These are phyloP conservation scores for Haberlea rhodopensis DNA, from an alignment of 257 asterid genomes.

Conservation along the genomic window DNA sequence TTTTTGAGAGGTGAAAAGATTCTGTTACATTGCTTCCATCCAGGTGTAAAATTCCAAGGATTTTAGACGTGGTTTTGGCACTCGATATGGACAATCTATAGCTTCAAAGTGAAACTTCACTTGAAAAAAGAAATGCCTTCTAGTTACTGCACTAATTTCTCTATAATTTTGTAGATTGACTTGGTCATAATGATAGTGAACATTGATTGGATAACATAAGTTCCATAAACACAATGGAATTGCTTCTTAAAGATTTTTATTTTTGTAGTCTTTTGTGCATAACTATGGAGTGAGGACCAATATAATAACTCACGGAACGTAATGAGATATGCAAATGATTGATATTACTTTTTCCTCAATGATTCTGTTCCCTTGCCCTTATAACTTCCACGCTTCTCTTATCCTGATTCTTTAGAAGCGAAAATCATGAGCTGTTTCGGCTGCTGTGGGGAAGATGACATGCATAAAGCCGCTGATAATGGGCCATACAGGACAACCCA, in stretches of 20 bases:
- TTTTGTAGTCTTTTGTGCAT: neutral
- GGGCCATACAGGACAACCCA: conserved; percentile 49
- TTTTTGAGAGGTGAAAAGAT: neutral
- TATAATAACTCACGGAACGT: neutral
- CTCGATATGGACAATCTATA: conserved; percentile 8
- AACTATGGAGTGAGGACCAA: neutral
- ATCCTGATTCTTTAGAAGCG: neutral
- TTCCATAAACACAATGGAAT: neutral
- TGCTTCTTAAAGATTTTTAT: conserved; percentile 1
- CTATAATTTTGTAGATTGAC: conserved; percentile 1
- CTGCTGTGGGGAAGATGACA: conserved; percentile 61
- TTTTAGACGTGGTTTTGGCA: conserved; percentile 1
- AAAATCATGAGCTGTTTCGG: conserved; percentile 61
- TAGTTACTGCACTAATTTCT: neutral
- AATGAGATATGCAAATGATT: conserved; percentile 11
- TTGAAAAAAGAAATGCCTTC: conserved; percentile 17
- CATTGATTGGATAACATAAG: neutral
- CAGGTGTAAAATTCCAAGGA: neutral
- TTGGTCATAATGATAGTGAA: conserved; percentile 3
- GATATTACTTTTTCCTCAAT: conserved; percentile 1
- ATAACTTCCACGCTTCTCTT: neutral
- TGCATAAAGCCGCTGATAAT: conserved; percentile 58
- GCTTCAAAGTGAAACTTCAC: neutral
- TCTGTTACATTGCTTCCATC: neutral
- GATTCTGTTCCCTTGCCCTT: neutral